phyloP scores from a whole-genome alignment of 2,329 filamentous ascomycete genomes.

The Aspergillus awamori region DNA sequence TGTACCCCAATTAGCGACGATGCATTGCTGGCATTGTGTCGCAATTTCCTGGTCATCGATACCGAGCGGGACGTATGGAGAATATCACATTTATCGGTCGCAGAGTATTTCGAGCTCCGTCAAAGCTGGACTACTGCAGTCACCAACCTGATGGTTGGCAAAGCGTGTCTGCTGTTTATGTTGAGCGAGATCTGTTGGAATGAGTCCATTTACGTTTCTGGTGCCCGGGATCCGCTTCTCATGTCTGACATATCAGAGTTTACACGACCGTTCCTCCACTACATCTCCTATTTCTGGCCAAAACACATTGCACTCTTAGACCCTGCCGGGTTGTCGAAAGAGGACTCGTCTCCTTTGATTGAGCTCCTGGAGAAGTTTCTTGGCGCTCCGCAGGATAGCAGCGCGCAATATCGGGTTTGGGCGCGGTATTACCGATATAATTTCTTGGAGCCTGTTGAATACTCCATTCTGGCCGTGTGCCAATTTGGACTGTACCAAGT shows the following conservation, averaged over 20 bases:
- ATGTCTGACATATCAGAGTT: too few species aligned
- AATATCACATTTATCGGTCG: slow-evolving; percentile 19
- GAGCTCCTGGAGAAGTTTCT: background rate
- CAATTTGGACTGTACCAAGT: background rate
- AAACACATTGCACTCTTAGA: too few species aligned
- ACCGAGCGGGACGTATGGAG: slow-evolving; percentile 15
- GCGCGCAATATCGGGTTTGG: background rate
- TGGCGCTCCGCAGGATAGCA: background rate
- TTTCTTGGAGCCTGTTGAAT: too few species aligned
- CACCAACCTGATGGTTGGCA: background rate
- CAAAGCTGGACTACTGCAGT: background rate
- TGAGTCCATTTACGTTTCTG: too few species aligned
- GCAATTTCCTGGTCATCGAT: slow-evolving; percentile 18
- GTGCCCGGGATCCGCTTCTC: too few species aligned
- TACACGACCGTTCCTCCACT: background rate
- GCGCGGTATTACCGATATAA: too few species aligned
- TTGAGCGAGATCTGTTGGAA: background rate
- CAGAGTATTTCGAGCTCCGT: slow-evolving; percentile 17
- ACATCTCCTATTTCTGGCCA: background rate
- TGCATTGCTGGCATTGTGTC: slow-evolving; percentile 16
- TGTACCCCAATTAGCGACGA: slow-evolving; percentile 9
- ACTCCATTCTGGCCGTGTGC: background rate
- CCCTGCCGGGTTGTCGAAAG: too few species aligned
- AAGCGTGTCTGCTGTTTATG: background rate
- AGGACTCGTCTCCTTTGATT: background rate